Conservation (phyloP, 805 yeast genomes). For the Hemisphaericaspora nanyangensis region DNA sequence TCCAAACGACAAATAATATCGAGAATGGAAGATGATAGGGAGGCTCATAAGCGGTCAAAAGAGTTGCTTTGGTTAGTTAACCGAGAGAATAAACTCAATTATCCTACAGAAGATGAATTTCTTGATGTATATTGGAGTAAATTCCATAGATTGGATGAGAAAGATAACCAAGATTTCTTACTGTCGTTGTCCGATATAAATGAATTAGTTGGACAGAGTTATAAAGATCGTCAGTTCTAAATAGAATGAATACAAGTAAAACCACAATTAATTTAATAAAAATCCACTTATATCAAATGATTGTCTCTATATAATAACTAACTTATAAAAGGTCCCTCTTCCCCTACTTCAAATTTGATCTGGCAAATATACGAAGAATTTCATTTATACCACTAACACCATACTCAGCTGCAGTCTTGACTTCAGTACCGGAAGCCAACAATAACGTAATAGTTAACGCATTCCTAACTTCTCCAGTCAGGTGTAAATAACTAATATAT, state of each 20-base stretch:
- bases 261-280: too few relatives aligned
- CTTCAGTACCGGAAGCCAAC: constrained; percentile 35
- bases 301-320: background rate
- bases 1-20: constrained; percentile 55
- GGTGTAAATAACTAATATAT: constrained; percentile 42
- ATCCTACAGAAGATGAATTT: constrained; percentile 35
- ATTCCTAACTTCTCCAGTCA: constrained; percentile 34
- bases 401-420: constrained; percentile 56
- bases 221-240: constrained; percentile 41
- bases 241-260: background rate
- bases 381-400: constrained; percentile 70
- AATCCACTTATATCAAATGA: background rate
- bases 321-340: background rate
- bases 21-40: constrained; percentile 92
- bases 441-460: constrained; percentile 50
- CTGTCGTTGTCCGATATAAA: constrained; percentile 53
- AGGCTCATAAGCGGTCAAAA: constrained; percentile 78
- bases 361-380: constrained; percentile 47
- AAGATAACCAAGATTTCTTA: constrained; percentile 40
- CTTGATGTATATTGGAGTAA: constrained; percentile 47
- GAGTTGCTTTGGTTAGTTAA: constrained; percentile 75
- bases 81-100: constrained; percentile 35
- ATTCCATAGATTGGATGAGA: constrained; percentile 42
- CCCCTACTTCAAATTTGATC: constrained; percentile 8
- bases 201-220: constrained; percentile 50